phyloP scores from a whole-genome alignment of 306 rosid species.

The Fagus sylvatica region DNA sequence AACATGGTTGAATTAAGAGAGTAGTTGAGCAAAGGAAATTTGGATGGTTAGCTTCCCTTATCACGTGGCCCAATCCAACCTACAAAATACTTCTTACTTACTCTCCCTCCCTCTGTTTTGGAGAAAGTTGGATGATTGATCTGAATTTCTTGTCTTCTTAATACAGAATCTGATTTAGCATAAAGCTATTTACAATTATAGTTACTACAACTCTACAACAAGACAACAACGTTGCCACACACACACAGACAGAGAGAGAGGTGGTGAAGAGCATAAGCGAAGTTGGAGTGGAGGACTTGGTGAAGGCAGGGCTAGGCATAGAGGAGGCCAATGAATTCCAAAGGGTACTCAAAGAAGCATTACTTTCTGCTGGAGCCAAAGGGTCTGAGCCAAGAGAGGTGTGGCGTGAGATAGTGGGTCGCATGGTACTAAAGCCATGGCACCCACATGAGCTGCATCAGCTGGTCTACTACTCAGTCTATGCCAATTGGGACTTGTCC shows the following conservation, averaged over 20 bases:
- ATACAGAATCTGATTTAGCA: no score
- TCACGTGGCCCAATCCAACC: no score
- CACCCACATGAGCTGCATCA: conserved; percentile 61
- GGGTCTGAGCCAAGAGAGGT: conserved; percentile 35
- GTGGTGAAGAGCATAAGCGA: conserved; percentile 50
- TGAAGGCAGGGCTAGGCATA: conserved; percentile 44
- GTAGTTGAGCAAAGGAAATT: no score
- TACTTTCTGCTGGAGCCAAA: conserved; percentile 7
- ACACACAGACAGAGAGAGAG: neutral
- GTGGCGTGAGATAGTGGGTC: conserved; percentile 59
- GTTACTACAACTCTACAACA: neutral
- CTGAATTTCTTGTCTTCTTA: no score
- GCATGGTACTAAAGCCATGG: no score
- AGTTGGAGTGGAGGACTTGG: conserved; percentile 47
- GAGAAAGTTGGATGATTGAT: no score
- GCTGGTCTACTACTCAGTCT: conserved; percentile 58
- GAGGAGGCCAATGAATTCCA: conserved; percentile 48
- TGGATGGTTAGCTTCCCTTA: no score
- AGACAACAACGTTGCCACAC: neutral
- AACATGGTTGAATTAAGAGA: no score
- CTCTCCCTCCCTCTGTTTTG: no score
- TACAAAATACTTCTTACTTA: no score
- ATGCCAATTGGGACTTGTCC: conserved; percentile 41
- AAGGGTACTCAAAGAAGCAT: conserved; percentile 19
- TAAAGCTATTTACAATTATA: no score